phyloP scores from a whole-genome alignment of 2,329 filamentous ascomycete genomes.

The Orbilia oligospora region DNA sequence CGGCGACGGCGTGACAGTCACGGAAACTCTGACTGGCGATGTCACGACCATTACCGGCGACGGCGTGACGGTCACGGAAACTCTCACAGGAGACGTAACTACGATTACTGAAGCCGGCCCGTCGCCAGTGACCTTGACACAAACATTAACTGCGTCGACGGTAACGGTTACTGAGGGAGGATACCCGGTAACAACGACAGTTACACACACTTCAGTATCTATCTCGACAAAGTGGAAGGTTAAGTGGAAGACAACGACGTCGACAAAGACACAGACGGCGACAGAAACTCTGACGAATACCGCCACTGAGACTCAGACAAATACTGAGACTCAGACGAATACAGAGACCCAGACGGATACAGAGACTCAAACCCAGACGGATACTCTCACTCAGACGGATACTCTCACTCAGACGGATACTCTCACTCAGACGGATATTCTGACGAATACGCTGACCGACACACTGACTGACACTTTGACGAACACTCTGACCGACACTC shows the following conservation, averaged over 20 bases:
- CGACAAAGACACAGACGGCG: constrained; percentile 26
- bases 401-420: constrained; percentile 12
- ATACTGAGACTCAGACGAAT: constrained; percentile 12
- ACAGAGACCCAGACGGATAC: constrained; percentile 21
- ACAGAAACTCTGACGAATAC: constrained; percentile 25
- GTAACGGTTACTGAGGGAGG: not conserved
- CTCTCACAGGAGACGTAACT: not conserved
- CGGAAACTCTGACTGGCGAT: not conserved
- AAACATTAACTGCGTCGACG: no score
- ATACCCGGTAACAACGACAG: not conserved
- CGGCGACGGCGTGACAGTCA: not conserved
- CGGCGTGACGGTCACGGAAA: constrained; percentile 7
- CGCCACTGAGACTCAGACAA: constrained; percentile 20
- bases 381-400: constrained; percentile 14
- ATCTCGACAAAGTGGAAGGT: constrained; percentile 31
- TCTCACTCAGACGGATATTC: constrained; percentile 19
- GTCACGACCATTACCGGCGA: not conserved
- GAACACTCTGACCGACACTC: constrained; percentile 19
- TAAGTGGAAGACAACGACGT: constrained; percentile 39
- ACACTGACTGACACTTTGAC: constrained; percentile 23
- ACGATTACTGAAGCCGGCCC: not conserved
- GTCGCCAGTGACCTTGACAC: no score
- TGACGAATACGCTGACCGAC: not conserved
- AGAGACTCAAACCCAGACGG: constrained; percentile 14
- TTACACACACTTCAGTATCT: constrained; percentile 13